Evolutionary conservation across 2,329 filamentous ascomycete species (phyloP), one percentile per base, ranked within the genome.

Genomic region (Biscogniauxia sp.): DNA sequence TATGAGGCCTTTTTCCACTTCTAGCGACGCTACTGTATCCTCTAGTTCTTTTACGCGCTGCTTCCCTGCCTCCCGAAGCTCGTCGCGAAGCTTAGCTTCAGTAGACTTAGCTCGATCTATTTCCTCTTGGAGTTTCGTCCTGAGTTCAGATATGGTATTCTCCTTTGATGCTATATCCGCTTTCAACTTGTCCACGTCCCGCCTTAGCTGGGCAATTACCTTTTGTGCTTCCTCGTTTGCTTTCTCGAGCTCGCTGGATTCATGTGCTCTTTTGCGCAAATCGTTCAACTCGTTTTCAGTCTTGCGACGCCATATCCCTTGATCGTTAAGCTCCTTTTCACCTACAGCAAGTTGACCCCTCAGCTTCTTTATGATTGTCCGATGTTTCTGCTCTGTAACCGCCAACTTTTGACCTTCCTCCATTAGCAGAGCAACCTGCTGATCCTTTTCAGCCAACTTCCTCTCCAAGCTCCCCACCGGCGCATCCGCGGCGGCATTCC

Each of bases 401-500:
- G 92, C 93, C 8, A 98, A 82, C 66, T 90, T 93, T 69, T 95
- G 91, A 0, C 96, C 95, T 78, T 99, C 95, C 68, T 96, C 89
- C 82, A 99, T 90, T 13, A 99, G 79, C 53, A 93, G 79, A 2
- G 93, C 92, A 69, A 98, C 96, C 73, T 91, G 91, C 68, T 94
- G 88, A 69, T 98, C 93, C 72, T 93, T 96, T 70, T 96, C 93
- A 1, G 92, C 90, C 15, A 98, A 75, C 71, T 91, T 93, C 73
- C 89, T 91, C 66, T 96, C 91, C 1, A 81, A 60, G 59, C 88
- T 91, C 5, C 89, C 89, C 0, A 84, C 72, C 1, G 84, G 78
- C 0, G 89, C 86, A 23, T 82, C 78, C n/a, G 82, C 78, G 2
- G 86, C 87, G 6, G 87, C 83, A 66, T 87, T 85, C 70, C 88